Evolutionary conservation across 805 yeast genomes (phyloP).

Genomic region (Clavispora vitiphila): DNA sequence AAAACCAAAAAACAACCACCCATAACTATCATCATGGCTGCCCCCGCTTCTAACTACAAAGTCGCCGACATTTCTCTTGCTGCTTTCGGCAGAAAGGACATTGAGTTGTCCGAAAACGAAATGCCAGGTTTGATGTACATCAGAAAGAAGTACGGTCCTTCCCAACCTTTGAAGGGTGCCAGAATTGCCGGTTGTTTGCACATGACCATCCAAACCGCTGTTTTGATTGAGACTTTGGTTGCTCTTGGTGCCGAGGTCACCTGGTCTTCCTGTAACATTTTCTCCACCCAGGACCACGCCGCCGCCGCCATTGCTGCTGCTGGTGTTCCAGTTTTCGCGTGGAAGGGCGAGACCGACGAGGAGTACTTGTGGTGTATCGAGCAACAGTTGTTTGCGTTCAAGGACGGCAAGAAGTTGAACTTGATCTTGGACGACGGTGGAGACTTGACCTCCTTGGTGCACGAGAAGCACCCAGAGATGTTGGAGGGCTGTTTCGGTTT

Average conservation of each 20-base stretch:
- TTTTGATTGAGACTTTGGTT: conserved; percentile 91
- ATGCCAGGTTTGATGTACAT: conserved; percentile 99
- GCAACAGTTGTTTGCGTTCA: conserved; percentile 97
- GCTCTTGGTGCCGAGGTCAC: conserved; percentile 99
- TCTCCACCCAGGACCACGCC: conserved; percentile 99
- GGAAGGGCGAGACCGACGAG: conserved; percentile 99
- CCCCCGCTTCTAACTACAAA: conserved; percentile 66
- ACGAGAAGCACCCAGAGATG: conserved; percentile 97
- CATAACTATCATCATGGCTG: conserved; percentile 21
- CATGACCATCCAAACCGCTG: conserved; percentile 99
- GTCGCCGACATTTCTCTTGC: conserved; percentile 98
- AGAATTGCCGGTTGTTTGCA: conserved; percentile 98
- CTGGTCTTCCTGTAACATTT: conserved; percentile 99
- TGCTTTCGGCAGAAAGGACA: conserved; percentile 99
- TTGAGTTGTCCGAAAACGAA: conserved; percentile 97
- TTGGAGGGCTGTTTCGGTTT: conserved; percentile 91
- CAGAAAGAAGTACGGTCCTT: conserved; percentile 84
- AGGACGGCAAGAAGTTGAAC: conserved; percentile 92
- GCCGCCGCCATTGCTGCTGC: conserved; percentile 99
- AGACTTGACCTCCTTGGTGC: conserved; percentile 93
- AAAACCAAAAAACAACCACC: background rate
- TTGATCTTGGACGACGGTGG: conserved; percentile 99
- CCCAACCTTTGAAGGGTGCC: conserved; percentile 96
- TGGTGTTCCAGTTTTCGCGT: conserved; percentile 98
- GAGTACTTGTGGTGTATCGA: conserved; percentile 99